phyloP scores from a whole-genome alignment of 2,329 filamentous ascomycete genomes.

The Clonostachys solani region DNA sequence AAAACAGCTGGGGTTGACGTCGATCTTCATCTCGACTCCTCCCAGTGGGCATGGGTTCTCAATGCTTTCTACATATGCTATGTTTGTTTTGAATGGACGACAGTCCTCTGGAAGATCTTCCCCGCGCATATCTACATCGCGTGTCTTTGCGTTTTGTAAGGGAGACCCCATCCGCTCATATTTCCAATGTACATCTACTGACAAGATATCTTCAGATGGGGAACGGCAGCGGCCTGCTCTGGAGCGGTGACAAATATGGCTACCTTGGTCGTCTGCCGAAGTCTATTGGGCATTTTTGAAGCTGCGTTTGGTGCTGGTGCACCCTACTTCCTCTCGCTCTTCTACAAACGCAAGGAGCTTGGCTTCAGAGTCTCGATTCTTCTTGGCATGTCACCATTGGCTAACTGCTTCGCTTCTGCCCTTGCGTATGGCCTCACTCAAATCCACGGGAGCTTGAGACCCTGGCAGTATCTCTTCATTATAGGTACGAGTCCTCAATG shows the following conservation, averaged over 20 bases:
- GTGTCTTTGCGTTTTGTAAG: constrained; percentile 5
- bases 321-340: constrained; percentile 37
- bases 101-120: constrained; percentile 6
- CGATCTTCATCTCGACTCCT: constrained; percentile 20
- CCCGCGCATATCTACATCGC: constrained; percentile 5
- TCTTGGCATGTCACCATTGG: constrained; percentile 62
- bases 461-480: constrained; percentile 63
- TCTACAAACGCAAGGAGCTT: constrained; percentile 51
- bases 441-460: constrained; percentile 46
- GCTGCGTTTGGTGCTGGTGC: constrained; percentile 36
- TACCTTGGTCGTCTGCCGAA: constrained; percentile 9
- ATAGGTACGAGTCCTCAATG: constrained; percentile 24
- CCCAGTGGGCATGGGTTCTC: constrained; percentile 7
- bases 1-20: constrained; percentile 19
- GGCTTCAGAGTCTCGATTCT: constrained; percentile 69
- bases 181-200: background rate
- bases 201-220: background rate
- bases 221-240: background rate
- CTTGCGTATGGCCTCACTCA: constrained; percentile 62
- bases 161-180: background rate
- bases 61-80: constrained; percentile 8
- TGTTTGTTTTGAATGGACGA: constrained; percentile 7
- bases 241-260: background rate
- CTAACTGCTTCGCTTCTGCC: constrained; percentile 64
- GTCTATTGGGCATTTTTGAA: constrained; percentile 32